phyloP scores from a whole-genome alignment of 75 land plant species.

The Chamaecyparis obtusa region DNA sequence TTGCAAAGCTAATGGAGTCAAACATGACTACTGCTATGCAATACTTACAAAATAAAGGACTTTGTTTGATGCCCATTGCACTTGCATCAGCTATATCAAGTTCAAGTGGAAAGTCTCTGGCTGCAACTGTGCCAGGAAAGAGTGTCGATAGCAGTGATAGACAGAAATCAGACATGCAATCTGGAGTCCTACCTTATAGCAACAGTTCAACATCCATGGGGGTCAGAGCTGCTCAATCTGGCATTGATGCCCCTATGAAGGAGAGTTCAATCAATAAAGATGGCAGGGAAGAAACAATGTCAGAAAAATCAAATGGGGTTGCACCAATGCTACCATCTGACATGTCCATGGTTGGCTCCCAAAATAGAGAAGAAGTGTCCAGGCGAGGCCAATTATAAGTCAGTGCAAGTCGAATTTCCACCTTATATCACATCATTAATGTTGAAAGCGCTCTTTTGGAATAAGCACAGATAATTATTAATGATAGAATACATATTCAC shows the following conservation, averaged over 20 bases:
- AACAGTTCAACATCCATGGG: conserved; percentile 9
- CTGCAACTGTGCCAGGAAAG: background rate
- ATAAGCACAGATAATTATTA: background rate
- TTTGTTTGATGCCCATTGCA: conserved; percentile 82
- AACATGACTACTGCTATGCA: conserved; percentile 77
- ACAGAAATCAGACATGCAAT: conserved; percentile 9
- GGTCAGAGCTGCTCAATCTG: background rate
- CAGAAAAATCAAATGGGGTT: conserved; percentile 6
- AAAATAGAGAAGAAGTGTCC: conserved; percentile 5
- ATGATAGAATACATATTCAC: background rate
- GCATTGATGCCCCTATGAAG: background rate
- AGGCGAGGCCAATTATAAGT: background rate
- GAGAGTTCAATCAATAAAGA: conserved; percentile 9
- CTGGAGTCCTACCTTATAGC: conserved; percentile 6
- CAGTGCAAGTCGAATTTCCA: background rate
- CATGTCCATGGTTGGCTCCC: background rate
- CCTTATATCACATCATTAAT: background rate
- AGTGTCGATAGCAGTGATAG: conserved; percentile 1
- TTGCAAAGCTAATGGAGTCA: conserved; percentile 76
- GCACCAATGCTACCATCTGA: conserved; percentile 1
- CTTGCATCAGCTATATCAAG: conserved; percentile 67
- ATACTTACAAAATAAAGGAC: conserved; percentile 70
- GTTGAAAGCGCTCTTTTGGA: background rate
- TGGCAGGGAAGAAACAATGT: background rate
- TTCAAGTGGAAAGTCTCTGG: conserved; percentile 13